Base-by-base conservation (phyloP, 2,329 filamentous ascomycete genomes). In the Venturia effusa region DNA sequence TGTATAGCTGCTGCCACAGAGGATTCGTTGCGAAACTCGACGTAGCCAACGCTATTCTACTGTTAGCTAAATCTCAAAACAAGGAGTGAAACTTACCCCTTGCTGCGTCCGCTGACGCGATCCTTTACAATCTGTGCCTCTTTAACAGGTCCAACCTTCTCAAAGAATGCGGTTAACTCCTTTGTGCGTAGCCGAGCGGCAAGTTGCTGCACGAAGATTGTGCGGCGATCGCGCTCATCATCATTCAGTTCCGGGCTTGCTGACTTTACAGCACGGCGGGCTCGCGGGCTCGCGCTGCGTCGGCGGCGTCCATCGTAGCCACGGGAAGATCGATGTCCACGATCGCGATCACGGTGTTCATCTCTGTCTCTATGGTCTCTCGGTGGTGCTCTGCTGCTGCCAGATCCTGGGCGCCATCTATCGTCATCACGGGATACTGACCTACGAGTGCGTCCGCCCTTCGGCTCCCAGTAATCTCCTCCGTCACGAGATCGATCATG, bases 121-220 rank as follows among this genome's bases (percentile, higher is more conserved):
- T 99, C 94, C 78, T 97, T 97, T 62, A 99, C 94, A 72, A 99
- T 99, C 79, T 97, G 94, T 61, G 94, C 94, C 75, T 97, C 94
- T 71, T 94, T 95, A 64, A 99, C 94, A 45, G 90, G 87, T 67
- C 94, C 94, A 70, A 94, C 89, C 77, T 93, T 92, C 75, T 96
- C 91, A 73, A 99, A 99, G 76, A 99, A 99, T 67, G 87, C 84
- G 75, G 95, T 93, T 67, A 99, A 82, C 76, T 97, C 92, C 72
- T 91, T 92, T 64, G 90, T 96, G 70, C 93, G 88, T 68, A 97
- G 83, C 72, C 94, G 90, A 69, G 92, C 92, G 69, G 94, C 94
- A 73, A 99, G 88, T 78, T 99, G 94, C 80, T 99, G 94, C 64
- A 99, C 94, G 74, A 99, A 99, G 66, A 99, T 91, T 65, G 95